Evolutionary conservation across 2,329 filamentous ascomycete species (phyloP).

Genomic region (Eurotiales sp.): DNA sequence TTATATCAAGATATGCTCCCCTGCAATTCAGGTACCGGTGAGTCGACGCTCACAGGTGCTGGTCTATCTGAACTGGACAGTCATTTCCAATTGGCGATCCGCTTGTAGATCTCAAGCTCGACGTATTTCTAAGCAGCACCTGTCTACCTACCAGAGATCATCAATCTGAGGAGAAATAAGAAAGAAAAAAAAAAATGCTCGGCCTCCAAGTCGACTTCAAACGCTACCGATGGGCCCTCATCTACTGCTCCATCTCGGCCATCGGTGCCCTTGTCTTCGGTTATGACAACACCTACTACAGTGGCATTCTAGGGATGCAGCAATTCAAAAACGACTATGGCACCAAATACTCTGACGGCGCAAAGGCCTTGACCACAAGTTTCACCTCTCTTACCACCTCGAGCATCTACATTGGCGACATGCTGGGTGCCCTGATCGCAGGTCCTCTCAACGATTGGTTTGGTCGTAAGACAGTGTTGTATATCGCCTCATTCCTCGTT

Average conservation of each 20-base stretch:
- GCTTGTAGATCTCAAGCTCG: too few relatives aligned
- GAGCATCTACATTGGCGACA: slow-evolving; percentile 1
- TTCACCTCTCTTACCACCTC: slow-evolving; percentile 2
- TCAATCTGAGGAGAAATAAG: too few relatives aligned
- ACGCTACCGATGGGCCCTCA: background rate
- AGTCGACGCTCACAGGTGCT: too few relatives aligned
- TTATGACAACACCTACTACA: slow-evolving; percentile 6
- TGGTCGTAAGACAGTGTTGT: slow-evolving; percentile 3
- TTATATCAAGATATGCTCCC: too few relatives aligned
- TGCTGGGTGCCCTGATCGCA: background rate
- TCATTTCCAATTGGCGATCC: too few relatives aligned
- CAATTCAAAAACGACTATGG: slow-evolving; percentile 1
- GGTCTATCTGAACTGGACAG: too few relatives aligned
- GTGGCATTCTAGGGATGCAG: slow-evolving; percentile 2
- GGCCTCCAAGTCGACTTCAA: background rate
- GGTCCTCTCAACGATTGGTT: background rate
- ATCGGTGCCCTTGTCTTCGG: slow-evolving; percentile 2
- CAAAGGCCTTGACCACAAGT: background rate
- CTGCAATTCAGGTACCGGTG: too few relatives aligned
- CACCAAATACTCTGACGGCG: background rate
- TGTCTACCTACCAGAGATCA: too few relatives aligned
- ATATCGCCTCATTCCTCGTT: background rate
- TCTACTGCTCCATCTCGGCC: slow-evolving; percentile 2
- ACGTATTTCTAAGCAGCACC: too few relatives aligned
- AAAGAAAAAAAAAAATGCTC: background rate